These are phyloP conservation scores for Lobosporangium transversale DNA, from an alignment of 192 early-diverging fungal species.

Conservation along the genomic window DNA sequence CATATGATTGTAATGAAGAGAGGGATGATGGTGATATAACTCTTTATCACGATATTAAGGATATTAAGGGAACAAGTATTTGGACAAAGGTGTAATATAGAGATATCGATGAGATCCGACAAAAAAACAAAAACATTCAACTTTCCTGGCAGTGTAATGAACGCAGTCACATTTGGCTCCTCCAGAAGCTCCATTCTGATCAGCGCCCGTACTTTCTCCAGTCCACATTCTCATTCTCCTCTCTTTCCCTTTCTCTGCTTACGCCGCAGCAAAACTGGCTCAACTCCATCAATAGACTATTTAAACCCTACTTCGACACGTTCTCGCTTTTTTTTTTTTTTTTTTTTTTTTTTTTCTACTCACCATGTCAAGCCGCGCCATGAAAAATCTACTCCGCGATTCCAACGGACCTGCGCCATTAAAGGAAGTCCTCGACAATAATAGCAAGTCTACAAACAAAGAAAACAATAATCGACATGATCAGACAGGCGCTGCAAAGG, in stretches of 20 bases:
- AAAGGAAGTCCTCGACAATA: conserved; percentile 14
- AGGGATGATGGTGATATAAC: neutral
- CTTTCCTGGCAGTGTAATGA: no score
- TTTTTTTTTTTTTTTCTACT: neutral
- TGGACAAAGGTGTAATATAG: no score
- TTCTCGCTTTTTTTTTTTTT: neutral
- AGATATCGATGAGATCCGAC: no score
- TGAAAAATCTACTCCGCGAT: conserved; percentile 50
- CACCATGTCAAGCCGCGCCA: conserved; percentile 51
- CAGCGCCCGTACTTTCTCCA: no score
- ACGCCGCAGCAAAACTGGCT: no score
- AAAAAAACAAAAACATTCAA: no score
- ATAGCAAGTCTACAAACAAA: no score
- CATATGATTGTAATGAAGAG: neutral
- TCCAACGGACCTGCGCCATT: conserved; percentile 30
- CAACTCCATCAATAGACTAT: no score
- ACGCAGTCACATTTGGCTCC: neutral
- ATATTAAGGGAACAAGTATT: no score
- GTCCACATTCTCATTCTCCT: neutral
- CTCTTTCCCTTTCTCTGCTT: neutral
- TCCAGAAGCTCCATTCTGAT: conserved; percentile 4
- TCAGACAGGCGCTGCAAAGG: conserved; percentile 7
- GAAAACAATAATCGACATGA: no score
- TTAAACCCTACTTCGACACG: neutral
- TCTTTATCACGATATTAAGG: no score